Evolutionary conservation across 495 filamentous ascomycete genomes (phyloP).

Genomic region (Neurospora sp.): DNA sequence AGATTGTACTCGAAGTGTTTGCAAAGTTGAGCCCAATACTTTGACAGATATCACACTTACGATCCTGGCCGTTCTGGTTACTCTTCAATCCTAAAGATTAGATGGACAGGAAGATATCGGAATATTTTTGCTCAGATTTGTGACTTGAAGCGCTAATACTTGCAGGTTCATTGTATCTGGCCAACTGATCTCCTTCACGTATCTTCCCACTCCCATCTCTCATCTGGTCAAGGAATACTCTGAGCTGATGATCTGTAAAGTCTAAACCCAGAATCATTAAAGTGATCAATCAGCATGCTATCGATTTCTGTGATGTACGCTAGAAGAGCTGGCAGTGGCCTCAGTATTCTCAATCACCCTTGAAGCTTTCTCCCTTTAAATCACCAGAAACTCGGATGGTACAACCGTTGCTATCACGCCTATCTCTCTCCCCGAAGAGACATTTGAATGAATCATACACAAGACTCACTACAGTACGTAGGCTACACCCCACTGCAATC

Average conservation of each 20-base stretch:
- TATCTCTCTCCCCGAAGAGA: neutral
- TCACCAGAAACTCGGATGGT: neutral
- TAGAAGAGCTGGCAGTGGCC: neutral
- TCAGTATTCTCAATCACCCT: neutral
- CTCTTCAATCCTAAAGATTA: neutral
- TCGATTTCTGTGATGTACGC: neutral
- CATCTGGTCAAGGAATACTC: neutral
- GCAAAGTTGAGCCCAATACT: neutral
- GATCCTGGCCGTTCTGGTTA: neutral
- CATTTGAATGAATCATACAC: neutral
- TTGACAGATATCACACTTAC: neutral
- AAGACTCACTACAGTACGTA: neutral
- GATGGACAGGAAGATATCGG: neutral
- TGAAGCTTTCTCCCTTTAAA: neutral
- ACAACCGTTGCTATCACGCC: neutral
- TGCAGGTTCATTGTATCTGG: neutral
- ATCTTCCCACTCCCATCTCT: neutral
- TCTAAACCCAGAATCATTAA: neutral
- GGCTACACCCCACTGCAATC: neutral
- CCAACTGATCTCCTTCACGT: neutral
- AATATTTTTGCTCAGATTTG: neutral
- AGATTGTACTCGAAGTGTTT: neutral
- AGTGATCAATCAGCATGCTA: neutral
- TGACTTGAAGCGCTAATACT: neutral
- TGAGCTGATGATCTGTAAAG: neutral